These are phyloP conservation scores for Eragrostis curvula DNA, from an alignment of 176 grass and related monocot species.

Conservation along the genomic window DNA sequence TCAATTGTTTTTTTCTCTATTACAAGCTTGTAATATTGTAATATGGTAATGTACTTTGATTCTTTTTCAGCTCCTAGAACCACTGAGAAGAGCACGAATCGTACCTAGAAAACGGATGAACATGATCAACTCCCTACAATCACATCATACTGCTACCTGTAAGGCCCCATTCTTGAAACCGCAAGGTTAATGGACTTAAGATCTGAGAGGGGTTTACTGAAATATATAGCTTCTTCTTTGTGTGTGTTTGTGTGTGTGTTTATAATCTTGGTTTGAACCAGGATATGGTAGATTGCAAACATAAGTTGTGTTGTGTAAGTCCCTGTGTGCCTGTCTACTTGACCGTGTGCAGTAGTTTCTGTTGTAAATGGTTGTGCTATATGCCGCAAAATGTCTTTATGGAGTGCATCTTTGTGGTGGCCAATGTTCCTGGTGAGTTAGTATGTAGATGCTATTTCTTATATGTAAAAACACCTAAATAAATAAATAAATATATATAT, in stretches of 20 bases:
- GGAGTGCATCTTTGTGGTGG: slow-evolving; percentile 17
- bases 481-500: no score
- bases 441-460: background rate
- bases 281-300: slow-evolving; percentile 23
- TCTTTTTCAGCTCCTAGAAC: slow-evolving; percentile 49
- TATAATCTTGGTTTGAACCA: background rate
- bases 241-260: slow-evolving; percentile 7
- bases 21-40: slow-evolving; percentile 7
- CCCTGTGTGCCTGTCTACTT: background rate
- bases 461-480: background rate
- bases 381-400: slow-evolving; percentile 19
- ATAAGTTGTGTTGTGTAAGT: slow-evolving; percentile 26
- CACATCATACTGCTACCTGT: slow-evolving; percentile 25
- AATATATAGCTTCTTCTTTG: slow-evolving; percentile 12
- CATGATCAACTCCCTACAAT: background rate
- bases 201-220: slow-evolving; percentile 40
- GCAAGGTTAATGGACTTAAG: slow-evolving; percentile 21
- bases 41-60: background rate
- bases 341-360: background rate
- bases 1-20: background rate
- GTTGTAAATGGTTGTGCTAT: slow-evolving; percentile 51
- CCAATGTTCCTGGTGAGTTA: background rate
- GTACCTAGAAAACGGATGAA: slow-evolving; percentile 22
- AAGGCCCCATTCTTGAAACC: slow-evolving; percentile 24
- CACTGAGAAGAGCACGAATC: slow-evolving; percentile 37